Evolutionary conservation across 306 rosid species (phyloP).

Genomic region (Cicer chorassanicum): DNA sequence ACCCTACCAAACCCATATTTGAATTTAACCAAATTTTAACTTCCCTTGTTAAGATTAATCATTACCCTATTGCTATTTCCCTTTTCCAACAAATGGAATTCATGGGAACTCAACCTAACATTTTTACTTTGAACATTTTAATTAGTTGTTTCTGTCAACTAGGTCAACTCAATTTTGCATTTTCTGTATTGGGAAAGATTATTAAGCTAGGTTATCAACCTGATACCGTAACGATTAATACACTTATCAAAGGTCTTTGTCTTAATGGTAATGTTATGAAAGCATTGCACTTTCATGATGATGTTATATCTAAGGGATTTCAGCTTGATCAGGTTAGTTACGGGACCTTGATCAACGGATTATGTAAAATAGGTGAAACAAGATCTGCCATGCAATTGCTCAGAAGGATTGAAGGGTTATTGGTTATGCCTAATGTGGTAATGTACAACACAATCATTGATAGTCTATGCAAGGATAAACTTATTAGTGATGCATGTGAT

Average conservation of each 20-base stretch:
- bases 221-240: not conserved
- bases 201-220: not conserved
- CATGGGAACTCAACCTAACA: not conserved
- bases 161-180: not conserved
- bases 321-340: not conserved
- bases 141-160: conserved; percentile 23
- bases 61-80: conserved; percentile 15
- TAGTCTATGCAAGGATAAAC: too few relatives aligned
- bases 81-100: not conserved
- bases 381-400: not conserved
- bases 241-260: not conserved
- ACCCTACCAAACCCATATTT: not conserved
- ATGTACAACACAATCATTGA: conserved; percentile 19
- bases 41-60: conserved; percentile 30
- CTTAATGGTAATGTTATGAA: not conserved
- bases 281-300: not conserved
- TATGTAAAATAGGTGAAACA: conserved; percentile 6
- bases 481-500: too few relatives aligned
- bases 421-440: not conserved
- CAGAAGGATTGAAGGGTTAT: not conserved
- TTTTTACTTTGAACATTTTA: not conserved
- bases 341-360: not conserved
- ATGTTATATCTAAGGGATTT: not conserved
- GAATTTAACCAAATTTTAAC: not conserved
- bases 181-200: conserved; percentile 1